Evolutionary conservation across 495 filamentous ascomycete genomes (phyloP).

Genomic region (Talaromyces borbonicus): DNA sequence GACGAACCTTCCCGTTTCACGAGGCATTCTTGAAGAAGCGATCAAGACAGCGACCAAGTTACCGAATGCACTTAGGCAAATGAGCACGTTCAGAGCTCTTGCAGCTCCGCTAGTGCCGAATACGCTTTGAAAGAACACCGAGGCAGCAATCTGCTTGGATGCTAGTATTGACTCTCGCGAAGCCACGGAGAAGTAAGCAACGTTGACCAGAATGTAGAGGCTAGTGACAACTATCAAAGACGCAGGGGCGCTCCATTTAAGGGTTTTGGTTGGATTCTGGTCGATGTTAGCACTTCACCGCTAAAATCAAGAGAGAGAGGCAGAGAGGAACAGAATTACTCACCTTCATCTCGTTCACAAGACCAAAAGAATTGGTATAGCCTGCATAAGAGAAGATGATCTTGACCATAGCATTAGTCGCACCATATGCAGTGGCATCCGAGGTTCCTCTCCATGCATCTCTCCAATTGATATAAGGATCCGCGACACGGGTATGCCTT

Average conservation of each 20-base stretch:
- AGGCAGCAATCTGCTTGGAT: conserved; percentile 45
- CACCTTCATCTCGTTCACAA: conserved; percentile 57
- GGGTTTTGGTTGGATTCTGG: conserved; percentile 48
- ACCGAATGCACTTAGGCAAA: conserved; percentile 52
- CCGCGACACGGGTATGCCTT: conserved; percentile 43
- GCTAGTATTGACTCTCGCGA: conserved; percentile 41
- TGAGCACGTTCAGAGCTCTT: conserved; percentile 48
- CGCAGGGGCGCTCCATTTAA: conserved; percentile 39
- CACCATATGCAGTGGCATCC: conserved; percentile 40
- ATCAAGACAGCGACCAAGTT: conserved; percentile 53
- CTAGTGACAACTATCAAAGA: conserved; percentile 40
- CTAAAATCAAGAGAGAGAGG: not conserved
- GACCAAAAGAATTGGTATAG: conserved; percentile 52
- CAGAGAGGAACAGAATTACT: conserved; percentile 24
- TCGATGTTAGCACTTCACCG: conserved; percentile 15
- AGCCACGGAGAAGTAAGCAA: conserved; percentile 53
- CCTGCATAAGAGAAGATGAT: conserved; percentile 56
- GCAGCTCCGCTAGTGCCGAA: conserved; percentile 44
- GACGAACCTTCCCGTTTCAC: conserved; percentile 46
- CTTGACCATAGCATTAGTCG: conserved; percentile 50
- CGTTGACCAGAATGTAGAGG: conserved; percentile 52
- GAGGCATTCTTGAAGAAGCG: conserved; percentile 45
- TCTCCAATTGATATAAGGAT: conserved; percentile 48
- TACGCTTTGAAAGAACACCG: conserved; percentile 49
- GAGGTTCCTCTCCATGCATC: conserved; percentile 45